Percentiles rank a stretch among this genome's conserved stretches.
These are phyloP conservation scores for Teunomyces tritomae DNA, from an alignment of 805 yeast genomes.

Conservation along the genomic window DNA sequence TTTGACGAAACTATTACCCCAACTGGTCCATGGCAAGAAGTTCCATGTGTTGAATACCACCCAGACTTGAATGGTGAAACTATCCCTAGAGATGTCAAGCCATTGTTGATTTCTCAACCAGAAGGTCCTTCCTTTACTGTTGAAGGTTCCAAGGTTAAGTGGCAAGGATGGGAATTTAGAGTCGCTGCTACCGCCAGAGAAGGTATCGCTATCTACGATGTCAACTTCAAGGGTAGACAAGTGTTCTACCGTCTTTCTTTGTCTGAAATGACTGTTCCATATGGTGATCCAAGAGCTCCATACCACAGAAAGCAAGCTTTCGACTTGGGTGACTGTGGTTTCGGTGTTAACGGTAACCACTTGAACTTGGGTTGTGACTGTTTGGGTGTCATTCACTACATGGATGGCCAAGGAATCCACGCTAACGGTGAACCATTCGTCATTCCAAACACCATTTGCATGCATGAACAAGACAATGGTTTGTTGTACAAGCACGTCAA, in stretches of 20 bases:
- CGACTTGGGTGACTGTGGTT: conserved; percentile 83
- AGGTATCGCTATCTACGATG: conserved; percentile 74
- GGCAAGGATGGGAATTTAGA: conserved; percentile 87
- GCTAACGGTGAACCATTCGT: conserved; percentile 60
- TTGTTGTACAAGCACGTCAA: conserved; percentile 75
- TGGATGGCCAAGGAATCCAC: conserved; percentile 58
- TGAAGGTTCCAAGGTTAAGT: conserved; percentile 57
- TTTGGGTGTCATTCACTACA: conserved; percentile 72
- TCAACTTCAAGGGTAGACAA: conserved; percentile 72
- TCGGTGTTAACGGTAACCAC: conserved; percentile 69
- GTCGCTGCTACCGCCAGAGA: conserved; percentile 71
- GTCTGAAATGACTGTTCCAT: conserved; percentile 86
- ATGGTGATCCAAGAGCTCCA: conserved; percentile 82
- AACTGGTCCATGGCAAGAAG: conserved; percentile 60
- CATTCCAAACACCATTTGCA: conserved; percentile 69
- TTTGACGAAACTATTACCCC: conserved; percentile 57
- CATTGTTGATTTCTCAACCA: conserved; percentile 67
- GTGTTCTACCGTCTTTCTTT: conserved; percentile 68
- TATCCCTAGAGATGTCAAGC: conserved; percentile 57
- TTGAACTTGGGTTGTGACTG: conserved; percentile 78
- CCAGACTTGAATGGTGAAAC: conserved; percentile 63
- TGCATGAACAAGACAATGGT: conserved; percentile 81
- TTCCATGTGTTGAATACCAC: conserved; percentile 66
- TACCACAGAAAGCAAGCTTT: conserved; percentile 85
- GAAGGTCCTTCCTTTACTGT: conserved; percentile 74